Evolutionary conservation across 345 rosid genomes (phyloP).

Genomic region (Carallia pectinifolia): DNA sequence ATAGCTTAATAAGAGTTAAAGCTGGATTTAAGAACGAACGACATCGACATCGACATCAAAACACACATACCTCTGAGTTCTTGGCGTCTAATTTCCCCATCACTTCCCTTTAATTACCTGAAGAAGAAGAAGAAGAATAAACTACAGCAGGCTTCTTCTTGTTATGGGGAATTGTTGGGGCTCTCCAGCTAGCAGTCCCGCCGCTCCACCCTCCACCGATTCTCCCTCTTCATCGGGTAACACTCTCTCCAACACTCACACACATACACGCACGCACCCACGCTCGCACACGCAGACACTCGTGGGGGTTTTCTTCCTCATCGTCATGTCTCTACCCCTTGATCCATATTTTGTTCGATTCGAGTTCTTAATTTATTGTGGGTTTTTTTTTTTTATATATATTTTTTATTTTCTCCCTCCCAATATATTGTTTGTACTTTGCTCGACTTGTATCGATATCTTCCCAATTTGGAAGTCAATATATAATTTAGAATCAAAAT

Average conservation of each 20-base stretch:
- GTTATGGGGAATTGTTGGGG: constrained; percentile 68
- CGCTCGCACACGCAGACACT: too few relatives aligned
- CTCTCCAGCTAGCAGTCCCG: constrained; percentile 39
- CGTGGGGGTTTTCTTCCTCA: neutral
- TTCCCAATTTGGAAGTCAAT: neutral
- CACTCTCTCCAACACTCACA: neutral
- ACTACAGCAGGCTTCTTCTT: too few relatives aligned
- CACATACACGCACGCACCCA: too few relatives aligned
- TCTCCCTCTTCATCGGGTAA: constrained; percentile 54
- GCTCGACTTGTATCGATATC: neutral
- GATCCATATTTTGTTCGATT: too few relatives aligned
- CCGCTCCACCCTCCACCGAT: constrained; percentile 48
- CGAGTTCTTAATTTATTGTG: too few relatives aligned
- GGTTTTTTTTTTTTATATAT: neutral
- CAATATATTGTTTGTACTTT: constrained; percentile 1
- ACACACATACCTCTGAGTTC: too few relatives aligned
- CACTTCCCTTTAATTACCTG: too few relatives aligned
- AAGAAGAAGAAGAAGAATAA: too few relatives aligned
- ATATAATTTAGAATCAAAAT: neutral
- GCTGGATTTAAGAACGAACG: too few relatives aligned
- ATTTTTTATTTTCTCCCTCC: neutral
- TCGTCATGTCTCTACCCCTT: neutral
- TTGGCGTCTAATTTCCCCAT: too few relatives aligned
- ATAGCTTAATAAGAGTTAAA: too few relatives aligned
- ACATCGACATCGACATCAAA: too few relatives aligned